These are phyloP conservation scores for Erysimum pusillum DNA, from an alignment of 441 rosid species.

Conservation along the genomic window DNA sequence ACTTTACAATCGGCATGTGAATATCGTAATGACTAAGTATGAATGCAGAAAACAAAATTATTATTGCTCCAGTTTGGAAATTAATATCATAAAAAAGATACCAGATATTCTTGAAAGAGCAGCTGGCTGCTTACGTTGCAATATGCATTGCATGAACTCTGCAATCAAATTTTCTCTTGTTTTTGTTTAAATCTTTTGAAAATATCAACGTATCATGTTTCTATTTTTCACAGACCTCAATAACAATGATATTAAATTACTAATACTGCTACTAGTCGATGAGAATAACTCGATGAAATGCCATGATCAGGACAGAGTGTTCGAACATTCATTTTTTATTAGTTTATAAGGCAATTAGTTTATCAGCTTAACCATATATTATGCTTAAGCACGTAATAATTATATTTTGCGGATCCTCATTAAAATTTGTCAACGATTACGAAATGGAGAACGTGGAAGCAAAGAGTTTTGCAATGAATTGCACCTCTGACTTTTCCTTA, in stretches of 20 bases:
- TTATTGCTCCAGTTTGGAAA: neutral
- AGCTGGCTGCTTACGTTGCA: constrained; percentile 43
- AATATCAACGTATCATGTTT: constrained; percentile 36
- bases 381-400: constrained; percentile 48
- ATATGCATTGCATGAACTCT: constrained; percentile 47
- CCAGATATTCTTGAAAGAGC: constrained; percentile 45
- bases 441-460: constrained; percentile 45
- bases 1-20: neutral
- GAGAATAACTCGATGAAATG: constrained; percentile 32
- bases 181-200: constrained; percentile 25
- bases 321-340: neutral
- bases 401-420: constrained; percentile 19
- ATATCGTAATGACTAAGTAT: constrained; percentile 12
- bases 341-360: constrained; percentile 27
- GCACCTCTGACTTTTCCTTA: constrained; percentile 34
- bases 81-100: constrained; percentile 38
- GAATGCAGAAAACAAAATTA: constrained; percentile 25
- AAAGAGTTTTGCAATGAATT: constrained; percentile 9
- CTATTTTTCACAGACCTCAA: constrained; percentile 18
- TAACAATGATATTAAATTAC: constrained; percentile 21
- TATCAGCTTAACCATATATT: constrained; percentile 25
- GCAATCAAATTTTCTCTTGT: constrained; percentile 19
- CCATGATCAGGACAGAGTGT: constrained; percentile 39
- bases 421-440: constrained; percentile 39
- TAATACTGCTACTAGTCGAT: constrained; percentile 30